Base-by-base conservation (phyloP, 371 early-diverging fungal genomes). In the Umbelopsis sp. region DNA sequence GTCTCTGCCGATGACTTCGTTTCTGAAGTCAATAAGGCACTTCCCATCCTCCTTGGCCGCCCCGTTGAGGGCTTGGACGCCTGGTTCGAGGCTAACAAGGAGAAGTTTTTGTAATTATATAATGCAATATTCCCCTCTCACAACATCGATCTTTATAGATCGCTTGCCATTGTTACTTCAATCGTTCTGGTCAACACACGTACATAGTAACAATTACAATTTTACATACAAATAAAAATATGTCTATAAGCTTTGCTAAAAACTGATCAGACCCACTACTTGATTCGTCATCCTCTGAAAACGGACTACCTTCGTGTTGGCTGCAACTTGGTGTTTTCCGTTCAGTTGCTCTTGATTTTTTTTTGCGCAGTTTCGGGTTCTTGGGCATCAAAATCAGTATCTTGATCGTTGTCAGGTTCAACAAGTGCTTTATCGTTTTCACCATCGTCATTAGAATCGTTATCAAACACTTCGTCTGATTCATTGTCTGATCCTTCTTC, bases 11-110 rank as follows among this genome's bases (percentile, higher is more conserved):
- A n/a, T 0, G 5, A 18, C 11, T 7, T 16, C 0, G n/a, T 11
- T 14, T 57, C 12, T 16, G 11, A 20, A 11, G 35, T 32, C 20
- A 57, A 53, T 14, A n/a, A 29, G 12, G 63, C 64, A 3, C 32
- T 69, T 11, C 29, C 69, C 7, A 53, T 66, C 41, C n/a, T 75
- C 1, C 50, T 75, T 12, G 66, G 70, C 20, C 45, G 69, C 38
- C 48, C 68, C 50, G 70, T 70, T 0, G 69, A 75, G 57, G 38
- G 71, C 12, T 44, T 74, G 18, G 74, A 74, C 53, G 62, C 63
- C 7, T 73, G 29, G 25, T 14, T 70, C 18, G 24, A 37, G 12
- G 24, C 14, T 9, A 66, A 72, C 44, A 65, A 65, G 22, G 11
- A 67, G 35, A 10, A 14, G 3, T 57, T 57, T 57, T 10, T 18